Conservation (phyloP, 257 asterid genomes). For the Knoxia roxburghii region DNA sequence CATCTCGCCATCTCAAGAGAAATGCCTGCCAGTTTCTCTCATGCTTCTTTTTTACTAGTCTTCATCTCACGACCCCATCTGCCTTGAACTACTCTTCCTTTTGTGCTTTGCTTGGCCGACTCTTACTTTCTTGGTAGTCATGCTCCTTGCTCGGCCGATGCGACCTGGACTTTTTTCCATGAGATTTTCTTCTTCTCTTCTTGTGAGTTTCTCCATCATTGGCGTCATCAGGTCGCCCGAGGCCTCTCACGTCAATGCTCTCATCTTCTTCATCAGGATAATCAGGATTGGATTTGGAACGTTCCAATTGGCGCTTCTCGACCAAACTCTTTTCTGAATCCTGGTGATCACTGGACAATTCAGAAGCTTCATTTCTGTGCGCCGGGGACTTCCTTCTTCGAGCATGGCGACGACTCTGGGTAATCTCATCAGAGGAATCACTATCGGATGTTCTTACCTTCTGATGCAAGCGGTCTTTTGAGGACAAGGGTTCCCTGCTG, state of each 20-base stretch:
- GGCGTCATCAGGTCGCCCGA: slow-evolving; percentile 21
- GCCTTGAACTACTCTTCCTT: slow-evolving; percentile 4
- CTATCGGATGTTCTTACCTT: slow-evolving; percentile 21
- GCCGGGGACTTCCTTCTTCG: slow-evolving; percentile 21
- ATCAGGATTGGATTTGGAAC: slow-evolving; percentile 22
- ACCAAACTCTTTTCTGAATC: background rate
- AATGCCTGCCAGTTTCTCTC: background rate
- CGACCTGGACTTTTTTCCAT: slow-evolving; percentile 1
- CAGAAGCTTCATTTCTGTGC: slow-evolving; percentile 16
- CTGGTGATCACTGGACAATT: slow-evolving; percentile 14
- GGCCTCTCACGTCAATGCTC: slow-evolving; percentile 16
- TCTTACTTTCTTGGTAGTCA: background rate
- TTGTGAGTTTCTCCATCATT: slow-evolving; percentile 12
- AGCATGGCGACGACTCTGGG: slow-evolving; percentile 5
- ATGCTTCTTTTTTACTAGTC: background rate
- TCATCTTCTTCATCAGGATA: slow-evolving; percentile 8
- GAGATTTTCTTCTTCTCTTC: slow-evolving; percentile 13
- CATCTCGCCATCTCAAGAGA: background rate
- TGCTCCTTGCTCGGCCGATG: background rate
- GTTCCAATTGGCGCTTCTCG: slow-evolving; percentile 16
- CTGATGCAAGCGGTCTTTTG: slow-evolving; percentile 32
- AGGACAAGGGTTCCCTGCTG: slow-evolving; percentile 20
- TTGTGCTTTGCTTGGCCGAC: slow-evolving; percentile 9
- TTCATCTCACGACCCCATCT: slow-evolving; percentile 13
- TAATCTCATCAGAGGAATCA: slow-evolving; percentile 29